Conservation (phyloP, 1,284 basidiomycete species). For the Butyriboletus regius region DNA sequence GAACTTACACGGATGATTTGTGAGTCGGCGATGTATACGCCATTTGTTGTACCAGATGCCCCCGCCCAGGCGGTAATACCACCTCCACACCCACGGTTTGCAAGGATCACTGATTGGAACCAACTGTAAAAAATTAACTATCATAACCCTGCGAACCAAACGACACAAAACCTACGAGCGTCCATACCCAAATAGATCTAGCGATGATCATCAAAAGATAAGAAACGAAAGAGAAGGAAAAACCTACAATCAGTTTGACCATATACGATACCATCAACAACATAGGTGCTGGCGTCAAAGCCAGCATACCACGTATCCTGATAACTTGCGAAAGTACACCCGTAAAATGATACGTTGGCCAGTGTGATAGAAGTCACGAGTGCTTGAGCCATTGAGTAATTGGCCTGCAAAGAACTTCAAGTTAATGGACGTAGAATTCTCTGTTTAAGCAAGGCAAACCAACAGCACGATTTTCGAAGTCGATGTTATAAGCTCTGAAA, state of each 20-base stretch:
- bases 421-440: neutral
- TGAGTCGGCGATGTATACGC: slow-evolving; percentile 55
- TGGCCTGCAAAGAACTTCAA: slow-evolving; percentile 36
- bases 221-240: slow-evolving; percentile 10
- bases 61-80: slow-evolving; percentile 59
- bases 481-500: slow-evolving; percentile 61
- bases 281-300: slow-evolving; percentile 52
- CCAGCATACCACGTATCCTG: slow-evolving; percentile 67
- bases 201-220: slow-evolving; percentile 5
- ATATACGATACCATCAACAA: slow-evolving; percentile 54
- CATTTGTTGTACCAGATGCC: slow-evolving; percentile 37
- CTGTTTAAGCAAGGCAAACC: slow-evolving; percentile 14
- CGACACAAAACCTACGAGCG: slow-evolving; percentile 39
- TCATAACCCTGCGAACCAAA: slow-evolving; percentile 19
- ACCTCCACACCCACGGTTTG: slow-evolving; percentile 57
- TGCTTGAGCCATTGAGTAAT: slow-evolving; percentile 54
- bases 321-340: slow-evolving; percentile 54
- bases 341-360: slow-evolving; percentile 62
- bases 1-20: slow-evolving; percentile 50
- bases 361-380: slow-evolving; percentile 54
- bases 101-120: slow-evolving; percentile 55
- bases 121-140: slow-evolving; percentile 35
- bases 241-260: slow-evolving; percentile 58
- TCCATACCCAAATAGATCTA: slow-evolving; percentile 53
- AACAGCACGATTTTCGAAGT: slow-evolving; percentile 61